A percentile compares a stretch with the other conserved stretches of the same genome.
Evolutionary conservation across 805 yeast species (phyloP).

Genomic region (Myxozyma geophila): DNA sequence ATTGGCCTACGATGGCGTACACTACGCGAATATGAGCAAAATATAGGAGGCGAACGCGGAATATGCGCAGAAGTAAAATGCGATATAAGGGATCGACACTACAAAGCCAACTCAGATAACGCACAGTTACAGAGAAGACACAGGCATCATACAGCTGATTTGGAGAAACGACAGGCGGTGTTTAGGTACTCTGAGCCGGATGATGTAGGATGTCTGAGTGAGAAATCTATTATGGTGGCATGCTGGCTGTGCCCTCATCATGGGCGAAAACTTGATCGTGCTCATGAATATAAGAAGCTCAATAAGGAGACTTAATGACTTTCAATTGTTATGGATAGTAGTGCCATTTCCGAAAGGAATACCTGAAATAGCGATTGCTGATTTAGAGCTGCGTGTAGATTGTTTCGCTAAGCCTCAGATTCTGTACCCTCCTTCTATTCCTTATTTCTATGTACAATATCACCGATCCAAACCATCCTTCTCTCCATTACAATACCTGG

Average conservation of each 20-base stretch:
- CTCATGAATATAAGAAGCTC: conserved; percentile 21
- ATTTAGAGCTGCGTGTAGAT: neutral
- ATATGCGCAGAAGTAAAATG: conserved; percentile 27
- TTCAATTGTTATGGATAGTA: neutral
- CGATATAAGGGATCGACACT: conserved; percentile 6
- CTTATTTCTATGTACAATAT: neutral
- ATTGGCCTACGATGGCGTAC: conserved; percentile 31
- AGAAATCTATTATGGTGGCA: conserved; percentile 22
- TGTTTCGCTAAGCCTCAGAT: neutral
- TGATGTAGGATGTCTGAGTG: conserved; percentile 8
- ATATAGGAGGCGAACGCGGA: conserved; percentile 25
- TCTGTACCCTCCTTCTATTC: neutral
- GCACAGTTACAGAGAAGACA: neutral
- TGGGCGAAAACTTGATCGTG: conserved; percentile 20
- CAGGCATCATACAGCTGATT: neutral
- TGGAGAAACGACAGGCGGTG: conserved; percentile 22
- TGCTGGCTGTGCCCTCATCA: conserved; percentile 31
- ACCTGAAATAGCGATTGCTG: too few relatives aligned
- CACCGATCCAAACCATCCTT: neutral
- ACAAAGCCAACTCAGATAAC: conserved; percentile 12
- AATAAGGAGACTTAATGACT: neutral
- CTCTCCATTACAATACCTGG: neutral
- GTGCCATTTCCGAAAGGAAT: too few relatives aligned
- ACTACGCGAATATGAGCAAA: conserved; percentile 17
- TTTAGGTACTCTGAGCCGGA: conserved; percentile 21